phyloP scores from a whole-genome alignment of 2,329 filamentous ascomycete genomes.

The Xylaria sp. region DNA sequence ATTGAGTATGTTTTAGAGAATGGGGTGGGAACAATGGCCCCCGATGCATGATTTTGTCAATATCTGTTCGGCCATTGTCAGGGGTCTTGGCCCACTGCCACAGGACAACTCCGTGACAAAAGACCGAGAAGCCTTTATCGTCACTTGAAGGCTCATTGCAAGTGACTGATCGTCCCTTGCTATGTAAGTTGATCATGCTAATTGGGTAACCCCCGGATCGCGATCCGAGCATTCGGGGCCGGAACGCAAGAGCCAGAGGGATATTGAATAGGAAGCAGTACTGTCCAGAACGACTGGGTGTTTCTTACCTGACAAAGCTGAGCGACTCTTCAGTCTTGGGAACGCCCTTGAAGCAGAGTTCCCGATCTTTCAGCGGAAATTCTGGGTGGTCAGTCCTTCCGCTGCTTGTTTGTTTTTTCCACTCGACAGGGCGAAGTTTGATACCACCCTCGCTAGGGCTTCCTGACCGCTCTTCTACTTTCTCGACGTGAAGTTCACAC shows the following conservation, averaged over 20 bases:
- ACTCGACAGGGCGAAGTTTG: conserved; percentile 65
- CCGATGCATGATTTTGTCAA: conserved; percentile 28
- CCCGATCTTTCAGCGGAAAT: conserved; percentile 64
- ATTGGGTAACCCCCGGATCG: conserved; percentile 34
- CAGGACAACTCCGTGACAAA: neutral
- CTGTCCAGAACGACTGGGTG: conserved; percentile 26
- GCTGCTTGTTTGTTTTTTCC: conserved; percentile 68
- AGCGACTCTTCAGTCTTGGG: conserved; percentile 73
- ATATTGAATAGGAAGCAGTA: conserved; percentile 19
- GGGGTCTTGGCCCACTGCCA: conserved; percentile 12
- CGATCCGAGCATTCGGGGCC: conserved; percentile 37
- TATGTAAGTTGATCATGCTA: conserved; percentile 35
- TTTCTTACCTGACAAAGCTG: conserved; percentile 76
- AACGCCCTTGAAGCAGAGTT: conserved; percentile 68
- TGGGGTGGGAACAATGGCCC: conserved; percentile 1
- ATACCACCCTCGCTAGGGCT: conserved; percentile 54
- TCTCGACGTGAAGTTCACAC: conserved; percentile 84
- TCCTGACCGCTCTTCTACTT: conserved; percentile 53
- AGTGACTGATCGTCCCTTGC: conserved; percentile 43
- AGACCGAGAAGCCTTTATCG: conserved; percentile 6
- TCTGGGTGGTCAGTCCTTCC: conserved; percentile 70
- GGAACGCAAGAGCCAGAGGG: conserved; percentile 11
- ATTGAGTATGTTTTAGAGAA: conserved; percentile 17
- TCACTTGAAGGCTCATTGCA: conserved; percentile 45
- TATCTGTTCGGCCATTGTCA: conserved; percentile 8